Evolutionary conservation across 2,329 filamentous ascomycete genomes (phyloP), one percentile per base, ranked within the genome.

Genomic region (Coleophoma eucalyptorum): DNA sequence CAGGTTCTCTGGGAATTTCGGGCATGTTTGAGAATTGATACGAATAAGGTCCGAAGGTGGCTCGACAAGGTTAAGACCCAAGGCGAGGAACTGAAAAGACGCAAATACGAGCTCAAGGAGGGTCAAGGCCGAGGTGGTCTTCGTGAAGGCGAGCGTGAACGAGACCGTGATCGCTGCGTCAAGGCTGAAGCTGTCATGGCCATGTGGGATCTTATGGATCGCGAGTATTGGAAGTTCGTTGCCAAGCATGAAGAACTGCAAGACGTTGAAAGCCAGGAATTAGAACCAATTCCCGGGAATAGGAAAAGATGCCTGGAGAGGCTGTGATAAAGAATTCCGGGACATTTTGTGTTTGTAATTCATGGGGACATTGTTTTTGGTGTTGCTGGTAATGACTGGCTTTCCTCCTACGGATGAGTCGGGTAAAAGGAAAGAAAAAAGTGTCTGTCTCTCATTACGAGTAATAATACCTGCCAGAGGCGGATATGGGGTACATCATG

Each of bases 1-100:
- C 42, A 44, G 16, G 42, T 44, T 32, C 42, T 44, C 20, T 44
- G 42, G 42, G 42, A 44, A 26, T 44, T 44, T 10, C 42, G 26
- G 12, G 42, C 42, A 11, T 44, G 42, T 44, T 16, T 44, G 16
- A 20, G 42, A 15, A 44, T 44, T 5, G 42, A 44, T 32, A 12
- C 10, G 20, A 6, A 15, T 11, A 26, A 32, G n/a, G 42, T 44
- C 19, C 21, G 42, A 16, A 26, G 16, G 13, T 44, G 42, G 42
- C 42, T 44, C 31, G 42, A 44, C 26, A 26, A 32, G 10, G 13
- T 44, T 12, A 21, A 26, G 20, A 31, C 12, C 16, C 11, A 44
- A n/a, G 42, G 42, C 6, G 42, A 44, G 20, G 26, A 44, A 26
- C n/a, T 31, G 20, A 44, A 44, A 13, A 32, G 26, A 16, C 20